These are phyloP conservation scores for Sicyos baderoa DNA, from an alignment of 306 rosid genomes.

Conservation along the genomic window DNA sequence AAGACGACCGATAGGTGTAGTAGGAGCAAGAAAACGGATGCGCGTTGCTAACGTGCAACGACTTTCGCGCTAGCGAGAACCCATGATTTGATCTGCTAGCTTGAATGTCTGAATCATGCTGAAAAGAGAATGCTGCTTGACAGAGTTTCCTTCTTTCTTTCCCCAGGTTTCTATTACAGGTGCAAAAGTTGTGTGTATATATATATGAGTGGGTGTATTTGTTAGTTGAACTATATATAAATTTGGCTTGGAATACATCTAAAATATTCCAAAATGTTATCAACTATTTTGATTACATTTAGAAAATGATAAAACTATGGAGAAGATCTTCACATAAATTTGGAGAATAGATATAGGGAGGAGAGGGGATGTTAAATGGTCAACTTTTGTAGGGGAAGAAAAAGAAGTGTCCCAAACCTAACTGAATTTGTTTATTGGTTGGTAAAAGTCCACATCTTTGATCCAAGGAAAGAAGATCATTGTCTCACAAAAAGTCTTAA, in stretches of 20 bases:
- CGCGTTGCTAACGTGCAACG: too few species aligned
- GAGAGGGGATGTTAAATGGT: neutral
- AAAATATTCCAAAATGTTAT: neutral
- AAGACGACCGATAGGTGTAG: too few species aligned
- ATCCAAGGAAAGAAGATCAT: conserved; percentile 5
- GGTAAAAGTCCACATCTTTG: conserved; percentile 14
- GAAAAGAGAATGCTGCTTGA: too few species aligned
- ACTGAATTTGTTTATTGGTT: neutral
- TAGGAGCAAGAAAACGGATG: too few species aligned
- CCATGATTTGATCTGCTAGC: too few species aligned
- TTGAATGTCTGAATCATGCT: too few species aligned
- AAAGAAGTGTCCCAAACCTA: neutral
- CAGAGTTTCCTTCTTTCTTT: too few species aligned
- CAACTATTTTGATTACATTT: neutral
- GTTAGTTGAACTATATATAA: too few species aligned
- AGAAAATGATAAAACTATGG: neutral
- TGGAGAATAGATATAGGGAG: neutral
- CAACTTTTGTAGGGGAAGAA: neutral
- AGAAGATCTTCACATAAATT: neutral
- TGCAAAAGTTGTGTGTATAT: too few species aligned
- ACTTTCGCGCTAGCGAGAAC: too few species aligned
- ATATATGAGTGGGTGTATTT: too few species aligned
- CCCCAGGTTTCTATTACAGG: too few species aligned
- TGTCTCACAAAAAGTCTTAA: conserved; percentile 4
- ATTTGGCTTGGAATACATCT: neutral